phyloP scores from a whole-genome alignment of 345 rosid species.

The Murraya koenigii region DNA sequence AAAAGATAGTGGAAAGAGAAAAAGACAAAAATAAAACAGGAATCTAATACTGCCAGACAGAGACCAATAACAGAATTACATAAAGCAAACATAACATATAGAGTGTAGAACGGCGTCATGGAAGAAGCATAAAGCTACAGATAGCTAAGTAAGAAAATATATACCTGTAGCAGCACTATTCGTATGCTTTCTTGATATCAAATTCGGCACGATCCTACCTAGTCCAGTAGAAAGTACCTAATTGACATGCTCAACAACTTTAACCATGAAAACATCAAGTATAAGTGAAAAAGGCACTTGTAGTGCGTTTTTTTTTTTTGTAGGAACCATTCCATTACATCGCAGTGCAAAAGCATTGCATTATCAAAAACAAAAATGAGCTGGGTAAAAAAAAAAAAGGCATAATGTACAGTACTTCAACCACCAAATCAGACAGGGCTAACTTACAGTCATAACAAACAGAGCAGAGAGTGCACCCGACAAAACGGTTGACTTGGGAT shows the following conservation, averaged over 20 bases:
- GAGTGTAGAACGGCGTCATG: not conserved
- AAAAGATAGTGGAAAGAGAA: not conserved
- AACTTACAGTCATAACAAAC: slow-evolving; percentile 94
- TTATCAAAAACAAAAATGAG: not conserved
- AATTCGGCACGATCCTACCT: slow-evolving; percentile 96
- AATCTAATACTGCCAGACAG: not conserved
- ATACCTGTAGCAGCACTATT: slow-evolving; percentile 97
- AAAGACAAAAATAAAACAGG: not conserved
- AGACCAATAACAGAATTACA: not conserved
- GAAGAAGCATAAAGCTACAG: not conserved
- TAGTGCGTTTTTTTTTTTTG: not conserved
- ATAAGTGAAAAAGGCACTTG: slow-evolving; percentile 4
- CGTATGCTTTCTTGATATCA: slow-evolving; percentile 98
- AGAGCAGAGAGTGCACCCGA: slow-evolving; percentile 93
- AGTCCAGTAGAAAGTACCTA: slow-evolving; percentile 99
- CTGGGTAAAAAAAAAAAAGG: not conserved
- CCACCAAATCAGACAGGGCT: not conserved
- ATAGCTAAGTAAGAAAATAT: not conserved
- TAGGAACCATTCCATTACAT: slow-evolving; percentile 5
- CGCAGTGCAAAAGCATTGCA: slow-evolving; percentile 6
- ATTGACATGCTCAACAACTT: slow-evolving; percentile 19
- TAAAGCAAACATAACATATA: not conserved
- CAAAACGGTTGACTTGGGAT: slow-evolving; percentile 87
- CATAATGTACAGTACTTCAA: not conserved
- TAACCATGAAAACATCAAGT: slow-evolving; percentile 17